phyloP scores from a whole-genome alignment of 2,329 filamentous ascomycete genomes.

The Boeremia exigua region DNA sequence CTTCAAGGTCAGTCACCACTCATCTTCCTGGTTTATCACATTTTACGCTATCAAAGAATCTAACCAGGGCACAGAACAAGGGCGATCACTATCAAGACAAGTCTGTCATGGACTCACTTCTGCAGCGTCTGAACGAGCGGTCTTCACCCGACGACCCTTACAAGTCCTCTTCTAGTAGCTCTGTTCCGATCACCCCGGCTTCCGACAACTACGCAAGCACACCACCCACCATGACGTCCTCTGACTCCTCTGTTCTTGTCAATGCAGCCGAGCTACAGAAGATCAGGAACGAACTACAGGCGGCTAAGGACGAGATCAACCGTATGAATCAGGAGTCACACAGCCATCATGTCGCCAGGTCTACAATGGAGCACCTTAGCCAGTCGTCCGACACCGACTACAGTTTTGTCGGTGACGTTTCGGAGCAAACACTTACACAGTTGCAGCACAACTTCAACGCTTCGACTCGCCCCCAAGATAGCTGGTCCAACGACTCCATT shows the following conservation, averaged over 20 bases:
- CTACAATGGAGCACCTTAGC: slow-evolving; percentile 65
- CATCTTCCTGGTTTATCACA: background rate
- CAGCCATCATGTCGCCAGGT: slow-evolving; percentile 66
- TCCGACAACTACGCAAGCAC: slow-evolving; percentile 59
- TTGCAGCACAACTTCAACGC: slow-evolving; percentile 60
- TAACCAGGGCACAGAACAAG: slow-evolving; percentile 54
- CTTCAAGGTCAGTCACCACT: slow-evolving; percentile 41
- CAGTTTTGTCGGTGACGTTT: slow-evolving; percentile 52
- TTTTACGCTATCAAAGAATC: background rate
- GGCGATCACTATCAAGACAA: slow-evolving; percentile 47
- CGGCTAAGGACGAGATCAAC: slow-evolving; percentile 72
- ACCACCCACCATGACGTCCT: slow-evolving; percentile 31
- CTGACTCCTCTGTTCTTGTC: slow-evolving; percentile 34
- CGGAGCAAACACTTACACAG: slow-evolving; percentile 58
- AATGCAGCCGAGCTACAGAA: slow-evolving; percentile 68
- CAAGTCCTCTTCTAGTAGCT: slow-evolving; percentile 64
- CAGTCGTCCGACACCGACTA: slow-evolving; percentile 59
- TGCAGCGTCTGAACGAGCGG: slow-evolving; percentile 72
- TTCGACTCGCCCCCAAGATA: slow-evolving; percentile 49
- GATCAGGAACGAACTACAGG: slow-evolving; percentile 73
- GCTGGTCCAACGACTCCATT: slow-evolving; percentile 34
- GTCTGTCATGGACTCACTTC: slow-evolving; percentile 65
- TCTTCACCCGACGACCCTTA: slow-evolving; percentile 56
- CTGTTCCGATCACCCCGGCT: slow-evolving; percentile 68
- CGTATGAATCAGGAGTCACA: slow-evolving; percentile 75